Base-by-base conservation (phyloP, 78 protist genomes). In the Dictyostelium citrinum region DNA sequence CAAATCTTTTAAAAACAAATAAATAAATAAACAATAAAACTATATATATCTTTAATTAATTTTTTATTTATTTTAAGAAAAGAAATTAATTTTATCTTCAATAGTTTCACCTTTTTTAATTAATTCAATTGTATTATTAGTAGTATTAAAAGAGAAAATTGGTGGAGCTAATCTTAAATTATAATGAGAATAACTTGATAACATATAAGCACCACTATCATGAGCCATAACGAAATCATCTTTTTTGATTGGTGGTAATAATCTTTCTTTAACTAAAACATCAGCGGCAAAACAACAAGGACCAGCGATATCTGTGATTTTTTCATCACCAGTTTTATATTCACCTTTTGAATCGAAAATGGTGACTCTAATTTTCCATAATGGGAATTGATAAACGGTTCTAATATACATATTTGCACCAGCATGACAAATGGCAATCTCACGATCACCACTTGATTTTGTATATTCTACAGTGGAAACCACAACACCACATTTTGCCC, bases 231-330 rank as follows among this genome's bases (percentile, higher is more conserved):
- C 46, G 37, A 24, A 88, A 33, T 88, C 93, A 46, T 43, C 27
- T 46, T 22, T 33, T 6, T 17, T 68, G 0, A 88, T 10, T 24
- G 27, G 45, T 45, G 93, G 93, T 64, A 82, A 64, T 37, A 82
- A 9, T 64, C 78, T 74, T 60, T 88, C 81, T 68, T 88, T 76
- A 5, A 31, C 82, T 22, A 88, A 35, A 2, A 88, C 41, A 88
- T 88, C 93, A 3, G 93, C 84, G 10, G 93, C 93, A 67, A 88
- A 88, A 68, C 93, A 88, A 67, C 84, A 78, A 20, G 93, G 93
- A 78, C 93, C 93, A 10, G 85, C 93, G 1, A 88, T 17, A 88
- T 88, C 93, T 16, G 75, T 74, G 3, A 88, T 46, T 5, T 46
- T 51, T 29, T 76, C 41, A 12, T 75, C 12, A 8, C 93, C 93